Evolutionary conservation across 345 rosid genomes (phyloP).

Genomic region (Odontarrhena argentea): DNA sequence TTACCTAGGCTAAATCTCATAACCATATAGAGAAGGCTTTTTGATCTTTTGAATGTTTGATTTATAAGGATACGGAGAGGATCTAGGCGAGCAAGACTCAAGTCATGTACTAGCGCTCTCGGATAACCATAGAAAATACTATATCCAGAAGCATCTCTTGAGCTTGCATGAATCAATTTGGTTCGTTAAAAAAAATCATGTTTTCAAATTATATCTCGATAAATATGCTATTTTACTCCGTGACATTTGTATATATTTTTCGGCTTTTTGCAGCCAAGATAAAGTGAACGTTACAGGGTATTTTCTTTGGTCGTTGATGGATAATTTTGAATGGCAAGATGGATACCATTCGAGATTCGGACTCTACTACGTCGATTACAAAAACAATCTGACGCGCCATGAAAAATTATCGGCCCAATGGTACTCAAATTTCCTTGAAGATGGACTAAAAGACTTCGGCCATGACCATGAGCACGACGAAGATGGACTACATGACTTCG

Average conservation of each 20-base stretch:
- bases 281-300: constrained; percentile 42
- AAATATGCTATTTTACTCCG: background rate
- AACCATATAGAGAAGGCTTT: background rate
- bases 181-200: constrained; percentile 18
- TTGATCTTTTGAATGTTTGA: background rate
- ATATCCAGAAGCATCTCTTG: constrained; percentile 36
- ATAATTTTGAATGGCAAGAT: constrained; percentile 37
- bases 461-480: background rate
- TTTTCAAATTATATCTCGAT: background rate
- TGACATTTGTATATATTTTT: background rate
- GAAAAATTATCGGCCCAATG: constrained; percentile 34
- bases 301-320: constrained; percentile 38
- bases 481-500: background rate
- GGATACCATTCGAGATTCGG: constrained; percentile 37
- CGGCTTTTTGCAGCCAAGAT: constrained; percentile 13
- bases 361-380: constrained; percentile 27
- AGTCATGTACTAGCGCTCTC: constrained; percentile 34
- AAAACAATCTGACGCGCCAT: constrained; percentile 38
- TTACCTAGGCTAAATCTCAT: constrained; percentile 6
- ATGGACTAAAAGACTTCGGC: constrained; percentile 4
- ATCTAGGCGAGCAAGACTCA: constrained; percentile 35
- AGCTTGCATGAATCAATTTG: constrained; percentile 36
- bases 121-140: constrained; percentile 36
- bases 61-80: constrained; percentile 38
- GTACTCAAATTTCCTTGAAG: constrained; percentile 35